Evolutionary conservation across 2,329 filamentous ascomycete genomes (phyloP), one percentile per base, ranked within the genome.

Genomic region (Elsinoe ampelina): DNA sequence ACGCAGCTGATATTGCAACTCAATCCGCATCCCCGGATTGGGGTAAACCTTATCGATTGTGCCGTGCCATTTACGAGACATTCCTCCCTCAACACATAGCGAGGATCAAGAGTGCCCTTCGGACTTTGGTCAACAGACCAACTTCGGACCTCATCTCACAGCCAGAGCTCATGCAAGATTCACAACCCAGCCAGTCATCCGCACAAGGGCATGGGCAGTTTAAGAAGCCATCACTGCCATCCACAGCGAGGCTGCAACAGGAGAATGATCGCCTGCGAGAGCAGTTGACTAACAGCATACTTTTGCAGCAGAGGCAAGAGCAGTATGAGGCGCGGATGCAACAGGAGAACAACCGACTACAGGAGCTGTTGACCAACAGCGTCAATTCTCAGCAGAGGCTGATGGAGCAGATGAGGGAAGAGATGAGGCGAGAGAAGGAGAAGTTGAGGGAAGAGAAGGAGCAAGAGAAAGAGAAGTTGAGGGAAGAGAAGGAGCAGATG

Each of bases 251-350:
- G 3, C 15, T 42, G 13, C 13, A 42, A 10, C 39, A 19, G 4
- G 39, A 42, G 39, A 19, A 19, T 6, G 39, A 42, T 19, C 15
- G 15, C 3, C 7, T 42, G 15, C 39, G 39, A 2, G 13, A 42
- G 15, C 39, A 42, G 15, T 19, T 42, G 13, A 15, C 19, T 19
- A 3, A 15, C 10, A 4, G 7, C 38, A 41, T 41, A 13, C 2
- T 17, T 15, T 15, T n/a, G 7, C 38, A 41, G 38, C 11, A 42
- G 19, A 15, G 39, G 8, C 39, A 8, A 42, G 39, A 19, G 30
- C 11, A 87, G 86, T 61, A 39, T 19, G 5, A n/a, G 11, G 13
- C 5, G 12, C 13, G 36, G 36, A 11, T 11, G 13, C 36, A n/a
- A 11, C 36, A n/a, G 22, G 22, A 22, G 22, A 22, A 22, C 22